Evolutionary conservation across 805 yeast genomes (phyloP).

Genomic region (Kuraishia capsulata): DNA sequence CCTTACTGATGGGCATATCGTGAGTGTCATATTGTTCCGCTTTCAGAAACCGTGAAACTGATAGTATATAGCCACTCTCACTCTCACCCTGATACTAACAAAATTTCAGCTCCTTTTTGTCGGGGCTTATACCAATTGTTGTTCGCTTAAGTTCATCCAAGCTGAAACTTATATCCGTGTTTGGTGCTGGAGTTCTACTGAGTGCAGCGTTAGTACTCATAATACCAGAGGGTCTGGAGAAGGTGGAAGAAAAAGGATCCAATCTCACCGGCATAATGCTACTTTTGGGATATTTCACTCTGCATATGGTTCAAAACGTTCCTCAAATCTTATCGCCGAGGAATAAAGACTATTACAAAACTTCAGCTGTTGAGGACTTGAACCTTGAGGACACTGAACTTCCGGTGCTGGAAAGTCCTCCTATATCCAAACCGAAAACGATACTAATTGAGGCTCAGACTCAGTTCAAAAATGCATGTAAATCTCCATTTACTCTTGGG

Average conservation of each 20-base stretch:
- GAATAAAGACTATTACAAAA: background rate
- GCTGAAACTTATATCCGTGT: slow-evolving; percentile 31
- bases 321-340: slow-evolving; percentile 3
- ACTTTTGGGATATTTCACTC: slow-evolving; percentile 42
- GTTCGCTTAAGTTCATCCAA: slow-evolving; percentile 14
- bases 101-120: slow-evolving; percentile 15
- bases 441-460: background rate
- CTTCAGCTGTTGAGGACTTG: background rate
- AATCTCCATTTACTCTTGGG: slow-evolving; percentile 48
- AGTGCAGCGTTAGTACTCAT: slow-evolving; percentile 52
- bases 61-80: background rate
- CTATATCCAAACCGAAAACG: no score
- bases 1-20: slow-evolving; percentile 4
- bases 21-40: slow-evolving; percentile 1
- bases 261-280: slow-evolving; percentile 37
- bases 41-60: no score
- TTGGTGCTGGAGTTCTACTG: slow-evolving; percentile 52
- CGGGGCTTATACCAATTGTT: slow-evolving; percentile 19
- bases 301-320: slow-evolving; percentile 41
- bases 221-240: slow-evolving; percentile 58
- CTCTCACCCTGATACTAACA: background rate
- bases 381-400: no score
- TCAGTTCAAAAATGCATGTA: slow-evolving; percentile 13
- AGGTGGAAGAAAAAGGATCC: slow-evolving; percentile 17
- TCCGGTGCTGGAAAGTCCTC: no score